Percentiles rank a stretch among this genome's conserved stretches.
Evolutionary conservation across 2,329 filamentous ascomycete genomes (phyloP).

Genomic region (Aspergillus versicolor): DNA sequence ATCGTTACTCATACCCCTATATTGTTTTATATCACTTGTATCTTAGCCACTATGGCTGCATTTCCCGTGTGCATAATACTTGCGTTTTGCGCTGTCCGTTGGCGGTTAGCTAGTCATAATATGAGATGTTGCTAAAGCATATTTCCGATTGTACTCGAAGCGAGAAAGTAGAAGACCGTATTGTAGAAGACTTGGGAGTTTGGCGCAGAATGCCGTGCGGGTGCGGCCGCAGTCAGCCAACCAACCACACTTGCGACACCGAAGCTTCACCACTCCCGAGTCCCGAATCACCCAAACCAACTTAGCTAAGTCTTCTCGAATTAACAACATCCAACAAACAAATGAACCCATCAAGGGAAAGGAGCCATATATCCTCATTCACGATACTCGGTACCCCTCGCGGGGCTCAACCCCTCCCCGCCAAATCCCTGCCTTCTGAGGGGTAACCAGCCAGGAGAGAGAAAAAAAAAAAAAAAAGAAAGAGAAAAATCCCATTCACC

Average conservation of each 20-base stretch:
- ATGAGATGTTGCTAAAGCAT: slow-evolving; percentile 9
- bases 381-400: neutral
- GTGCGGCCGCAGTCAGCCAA: neutral
- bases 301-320: neutral
- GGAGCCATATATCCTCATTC: neutral
- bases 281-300: neutral
- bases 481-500: neutral
- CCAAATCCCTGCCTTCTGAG: neutral
- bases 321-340: neutral
- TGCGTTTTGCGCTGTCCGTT: slow-evolving; percentile 16
- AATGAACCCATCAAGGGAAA: neutral
- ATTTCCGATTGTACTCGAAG: neutral
- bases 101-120: slow-evolving; percentile 22
- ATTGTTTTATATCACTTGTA: slow-evolving; percentile 22
- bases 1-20: slow-evolving; percentile 37
- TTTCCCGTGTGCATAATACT: slow-evolving; percentile 20
- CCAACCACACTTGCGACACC: neutral
- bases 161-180: too few species aligned
- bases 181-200: too few species aligned
- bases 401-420: neutral
- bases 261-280: too few species aligned
- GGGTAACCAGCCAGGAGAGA: neutral
- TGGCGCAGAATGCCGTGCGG: too few species aligned
- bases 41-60: slow-evolving; percentile 16
- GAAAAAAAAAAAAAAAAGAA: neutral